Evolutionary conservation across 306 rosid genomes (phyloP).

Genomic region (Gynostemma pentaphyllum): DNA sequence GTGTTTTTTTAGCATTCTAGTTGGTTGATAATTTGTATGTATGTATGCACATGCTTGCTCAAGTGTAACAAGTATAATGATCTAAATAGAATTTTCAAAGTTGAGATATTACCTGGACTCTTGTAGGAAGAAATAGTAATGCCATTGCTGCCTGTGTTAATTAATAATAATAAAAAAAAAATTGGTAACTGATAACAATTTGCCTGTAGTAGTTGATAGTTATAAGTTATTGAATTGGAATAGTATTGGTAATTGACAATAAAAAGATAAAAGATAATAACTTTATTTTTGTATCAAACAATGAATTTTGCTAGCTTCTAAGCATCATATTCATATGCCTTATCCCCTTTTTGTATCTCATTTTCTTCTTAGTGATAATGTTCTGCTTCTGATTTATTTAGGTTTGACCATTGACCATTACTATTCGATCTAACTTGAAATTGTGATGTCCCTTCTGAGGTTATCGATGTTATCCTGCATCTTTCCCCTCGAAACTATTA

Average conservation of each 20-base stretch:
- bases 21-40: background rate
- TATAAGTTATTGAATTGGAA: background rate
- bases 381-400: background rate
- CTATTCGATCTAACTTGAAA: background rate
- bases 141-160: background rate
- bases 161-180: background rate
- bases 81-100: background rate
- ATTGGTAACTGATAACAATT: background rate
- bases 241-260: background rate
- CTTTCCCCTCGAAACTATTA: background rate
- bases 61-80: background rate
- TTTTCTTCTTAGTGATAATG: background rate
- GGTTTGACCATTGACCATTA: background rate
- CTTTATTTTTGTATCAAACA: background rate
- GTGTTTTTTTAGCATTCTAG: background rate
- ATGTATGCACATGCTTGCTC: background rate
- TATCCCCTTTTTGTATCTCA: background rate
- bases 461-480: background rate
- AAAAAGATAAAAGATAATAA: background rate
- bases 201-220: background rate
- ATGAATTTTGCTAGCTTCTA: background rate
- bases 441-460: background rate
- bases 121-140: background rate
- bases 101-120: background rate
- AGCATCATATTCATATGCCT: too few relatives aligned